Conservation (phyloP, 2,329 filamentous ascomycete species). For the Pseudonectria buxi region DNA sequence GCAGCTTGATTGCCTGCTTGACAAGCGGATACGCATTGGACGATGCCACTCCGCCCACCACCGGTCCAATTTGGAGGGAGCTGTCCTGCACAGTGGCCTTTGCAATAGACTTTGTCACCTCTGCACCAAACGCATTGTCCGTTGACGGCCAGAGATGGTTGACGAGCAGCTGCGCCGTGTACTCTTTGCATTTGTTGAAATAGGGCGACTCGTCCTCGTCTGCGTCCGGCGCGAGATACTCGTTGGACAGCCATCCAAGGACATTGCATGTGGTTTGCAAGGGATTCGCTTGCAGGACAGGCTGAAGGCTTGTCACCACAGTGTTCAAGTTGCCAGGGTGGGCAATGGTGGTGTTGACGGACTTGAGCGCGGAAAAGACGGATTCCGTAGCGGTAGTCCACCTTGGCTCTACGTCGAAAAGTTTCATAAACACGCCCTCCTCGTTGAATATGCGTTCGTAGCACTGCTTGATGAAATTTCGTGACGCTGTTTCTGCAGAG, state of each 20-base stretch:
- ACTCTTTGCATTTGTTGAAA: conserved; percentile 46
- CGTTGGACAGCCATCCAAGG: conserved; percentile 51
- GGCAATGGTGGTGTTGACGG: conserved; percentile 43
- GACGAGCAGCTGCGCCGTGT: conserved; percentile 48
- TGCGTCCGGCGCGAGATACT: conserved; percentile 49
- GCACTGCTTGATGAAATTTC: conserved; percentile 53
- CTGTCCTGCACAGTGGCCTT: conserved; percentile 41
- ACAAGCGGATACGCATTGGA: conserved; percentile 54
- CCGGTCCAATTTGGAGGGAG: conserved; percentile 44
- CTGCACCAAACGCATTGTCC: conserved; percentile 47
- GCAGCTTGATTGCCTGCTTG: conserved; percentile 50
- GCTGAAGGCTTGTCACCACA: conserved; percentile 43
- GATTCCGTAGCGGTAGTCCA: conserved; percentile 45
- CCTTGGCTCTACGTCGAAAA: conserved; percentile 50
- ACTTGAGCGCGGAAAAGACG: conserved; percentile 44
- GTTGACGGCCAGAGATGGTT: conserved; percentile 53
- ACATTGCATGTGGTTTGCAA: conserved; percentile 47
- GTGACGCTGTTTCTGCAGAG: conserved; percentile 47
- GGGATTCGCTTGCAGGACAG: conserved; percentile 39
- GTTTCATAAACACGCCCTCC: conserved; percentile 43
- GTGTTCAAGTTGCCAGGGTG: conserved; percentile 50
- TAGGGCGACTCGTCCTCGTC: conserved; percentile 53
- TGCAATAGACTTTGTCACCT: conserved; percentile 48
- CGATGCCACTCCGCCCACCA: conserved; percentile 41
- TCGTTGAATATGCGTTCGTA: conserved; percentile 54